Evolutionary conservation across 2,329 filamentous ascomycete genomes (phyloP), one percentile per base, ranked within the genome.

Genomic region (Aspergillus fumigatus): DNA sequence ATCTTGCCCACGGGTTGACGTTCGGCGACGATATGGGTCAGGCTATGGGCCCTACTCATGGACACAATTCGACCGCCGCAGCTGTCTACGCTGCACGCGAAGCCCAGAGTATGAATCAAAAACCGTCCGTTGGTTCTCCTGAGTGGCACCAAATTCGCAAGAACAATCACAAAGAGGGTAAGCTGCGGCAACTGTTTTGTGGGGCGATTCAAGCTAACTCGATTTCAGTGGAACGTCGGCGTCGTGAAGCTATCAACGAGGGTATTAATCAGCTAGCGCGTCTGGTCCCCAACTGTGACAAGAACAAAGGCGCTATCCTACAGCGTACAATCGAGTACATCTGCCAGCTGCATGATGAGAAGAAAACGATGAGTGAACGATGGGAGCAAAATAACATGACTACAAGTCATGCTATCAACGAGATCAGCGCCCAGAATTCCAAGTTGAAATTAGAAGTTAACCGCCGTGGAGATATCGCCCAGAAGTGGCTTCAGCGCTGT

Each of bases 141-240:
- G 93, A 97, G 75, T 99, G 94, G 94, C 94, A 99, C 74, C 96
- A 96, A 73, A 87, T 96, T 67, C 86, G 94, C 60, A 94, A 96
- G 72, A 93, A 97, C 69, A 99, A 97, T 63, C 94, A 99, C 78
- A 99, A 99, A 84, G 93, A 97, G 82, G 94, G 93, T 94, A 77
- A 69, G 83, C 49, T 7, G 23, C 10, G 6, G 10, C 14, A 26
- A 17, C 7, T 32, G 32, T 14, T 43, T 50, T 14, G 19, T 53
- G 9, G 21, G 50, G 59, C 65, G 71, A n/a, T 17, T 19, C 21
- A 3, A 35, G 11, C 74, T 64, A 58, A 64, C 50, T 64, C 66
- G 26, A 58, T 4, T 48, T 14, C 54, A 97, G 94, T 99, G 60
- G 94, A 99, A 77, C 91, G 94, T 59, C 90, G 94, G 57, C 91